phyloP scores from a whole-genome alignment of 345 rosid species.

The Acer campestre region DNA sequence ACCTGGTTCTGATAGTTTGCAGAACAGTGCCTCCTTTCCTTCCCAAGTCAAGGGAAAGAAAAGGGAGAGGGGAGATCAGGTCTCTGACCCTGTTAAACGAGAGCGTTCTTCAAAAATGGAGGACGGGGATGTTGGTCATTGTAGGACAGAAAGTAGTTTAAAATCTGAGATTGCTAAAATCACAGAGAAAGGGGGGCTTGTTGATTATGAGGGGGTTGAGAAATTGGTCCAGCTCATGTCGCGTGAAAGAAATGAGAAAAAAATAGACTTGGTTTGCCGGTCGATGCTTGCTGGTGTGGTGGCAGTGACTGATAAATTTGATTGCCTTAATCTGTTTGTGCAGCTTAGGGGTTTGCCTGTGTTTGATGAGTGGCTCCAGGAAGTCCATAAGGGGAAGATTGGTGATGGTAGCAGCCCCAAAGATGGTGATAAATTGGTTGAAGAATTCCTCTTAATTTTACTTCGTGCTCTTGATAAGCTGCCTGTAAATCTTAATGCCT shows the following conservation, averaged over 20 bases:
- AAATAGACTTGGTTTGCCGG: slow-evolving; percentile 64
- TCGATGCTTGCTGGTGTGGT: slow-evolving; percentile 70
- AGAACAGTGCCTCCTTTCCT: slow-evolving; percentile 50
- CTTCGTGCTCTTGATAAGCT: slow-evolving; percentile 91
- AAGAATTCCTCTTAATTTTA: slow-evolving; percentile 71
- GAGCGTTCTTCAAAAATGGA: slow-evolving; percentile 59
- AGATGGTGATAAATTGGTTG: slow-evolving; percentile 67
- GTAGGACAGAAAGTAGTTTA: slow-evolving; percentile 52
- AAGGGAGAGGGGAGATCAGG: slow-evolving; percentile 80
- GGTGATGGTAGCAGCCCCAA: slow-evolving; percentile 67
- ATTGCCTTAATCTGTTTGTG: slow-evolving; percentile 76
- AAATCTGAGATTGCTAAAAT: slow-evolving; percentile 70
- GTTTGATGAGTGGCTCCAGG: slow-evolving; percentile 97
- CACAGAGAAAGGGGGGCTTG: slow-evolving; percentile 76
- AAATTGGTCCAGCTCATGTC: slow-evolving; percentile 76
- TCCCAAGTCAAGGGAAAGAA: slow-evolving; percentile 89
- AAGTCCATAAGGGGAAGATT: slow-evolving; percentile 81
- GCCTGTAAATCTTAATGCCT: slow-evolving; percentile 87
- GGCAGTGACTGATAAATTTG: slow-evolving; percentile 77
- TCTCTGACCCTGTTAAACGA: slow-evolving; percentile 64
- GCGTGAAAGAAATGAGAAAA: slow-evolving; percentile 68
- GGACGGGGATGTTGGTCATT: slow-evolving; percentile 55
- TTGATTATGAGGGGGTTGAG: slow-evolving; percentile 78
- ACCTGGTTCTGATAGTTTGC: slow-evolving; percentile 64
- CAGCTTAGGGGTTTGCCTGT: slow-evolving; percentile 83